Evolutionary conservation across 441 rosid species (phyloP).

Genomic region (Omphalea diandra): DNA sequence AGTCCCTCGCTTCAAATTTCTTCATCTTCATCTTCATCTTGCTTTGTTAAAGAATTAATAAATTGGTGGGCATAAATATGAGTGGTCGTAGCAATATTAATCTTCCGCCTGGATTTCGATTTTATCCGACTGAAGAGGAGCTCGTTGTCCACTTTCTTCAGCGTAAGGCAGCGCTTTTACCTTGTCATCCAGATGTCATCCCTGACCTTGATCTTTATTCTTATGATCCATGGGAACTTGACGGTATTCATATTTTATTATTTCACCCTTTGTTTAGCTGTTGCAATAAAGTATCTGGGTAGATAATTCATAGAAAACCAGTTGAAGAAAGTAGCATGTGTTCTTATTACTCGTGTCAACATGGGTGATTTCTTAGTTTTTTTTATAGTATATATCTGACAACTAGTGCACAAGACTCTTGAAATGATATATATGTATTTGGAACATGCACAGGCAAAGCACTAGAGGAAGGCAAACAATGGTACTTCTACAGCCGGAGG

Average conservation of each 20-base stretch:
- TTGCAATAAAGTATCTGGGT: too few species aligned
- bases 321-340: too few species aligned
- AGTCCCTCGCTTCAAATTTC: conserved; percentile 9
- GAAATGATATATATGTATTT: too few species aligned
- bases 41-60: too few species aligned
- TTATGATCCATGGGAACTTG: conserved; percentile 85
- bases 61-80: conserved; percentile 22
- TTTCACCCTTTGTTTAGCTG: too few species aligned
- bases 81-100: conserved; percentile 45
- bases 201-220: conserved; percentile 85
- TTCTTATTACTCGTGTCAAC: too few species aligned
- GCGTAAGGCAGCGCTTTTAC: conserved; percentile 72
- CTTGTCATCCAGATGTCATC: conserved; percentile 86
- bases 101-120: conserved; percentile 90
- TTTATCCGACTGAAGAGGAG: conserved; percentile 81
- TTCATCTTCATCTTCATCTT: background rate
- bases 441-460: conserved; percentile 71
- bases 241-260: too few species aligned
- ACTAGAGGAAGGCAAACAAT: conserved; percentile 68
- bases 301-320: too few species aligned
- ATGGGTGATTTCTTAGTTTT: too few species aligned
- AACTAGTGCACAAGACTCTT: too few species aligned
- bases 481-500: conserved; percentile 78
- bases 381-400: background rate
- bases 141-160: conserved; percentile 92